Evolutionary conservation across 257 asterid genomes (phyloP), one percentile per base, ranked within the genome.

Genomic region (Solanum rostratum): DNA sequence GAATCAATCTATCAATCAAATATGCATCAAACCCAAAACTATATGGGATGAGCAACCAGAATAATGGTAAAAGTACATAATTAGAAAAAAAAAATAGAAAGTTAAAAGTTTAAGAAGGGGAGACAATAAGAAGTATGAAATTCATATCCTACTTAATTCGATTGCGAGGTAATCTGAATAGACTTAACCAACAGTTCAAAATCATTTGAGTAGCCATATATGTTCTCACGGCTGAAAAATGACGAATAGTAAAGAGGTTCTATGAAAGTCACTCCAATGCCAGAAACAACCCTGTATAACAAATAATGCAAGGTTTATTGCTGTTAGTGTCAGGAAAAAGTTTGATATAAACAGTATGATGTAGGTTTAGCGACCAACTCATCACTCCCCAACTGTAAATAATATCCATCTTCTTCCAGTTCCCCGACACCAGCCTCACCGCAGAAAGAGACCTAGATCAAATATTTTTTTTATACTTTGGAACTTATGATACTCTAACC

Each of bases 211-310:
- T 69, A 90, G 84, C 98, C 97, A 62, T 93, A 95, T 66, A 93
- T 90, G 85, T 84, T 88, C 65, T 91, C 93, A 1, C 86, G 92
- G 91, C 89, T 90, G 86, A 95, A 95, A 52, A 93, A 89, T 39
- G 95, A 88, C 45, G 98, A 92, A 90, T 93, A 91, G 87, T 91
- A 73, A 79, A 93, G 68, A 82, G 97, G 98, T 84, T 95, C 89
- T 88, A 95, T 90, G 84, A 95, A 92, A 90, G 97, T 92, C 79
- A 95, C 95, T 87, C 90, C 97, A 86, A 95, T 93, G 87, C 97
- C 97, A 81, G 79, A 60, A 86, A 93, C 91, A 70, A 93, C 95
- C 94, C 98, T 95, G 95, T 74, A 84, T 46, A 76, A 55, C 85
- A 90, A 87, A 52, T 83, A 83, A 81, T n/a, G 55, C 50, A 81